Evolutionary conservation across 768 basidiomycete genomes (phyloP), one percentile per base, ranked within the genome.

Genomic region (Rhodotorula babjevae): DNA sequence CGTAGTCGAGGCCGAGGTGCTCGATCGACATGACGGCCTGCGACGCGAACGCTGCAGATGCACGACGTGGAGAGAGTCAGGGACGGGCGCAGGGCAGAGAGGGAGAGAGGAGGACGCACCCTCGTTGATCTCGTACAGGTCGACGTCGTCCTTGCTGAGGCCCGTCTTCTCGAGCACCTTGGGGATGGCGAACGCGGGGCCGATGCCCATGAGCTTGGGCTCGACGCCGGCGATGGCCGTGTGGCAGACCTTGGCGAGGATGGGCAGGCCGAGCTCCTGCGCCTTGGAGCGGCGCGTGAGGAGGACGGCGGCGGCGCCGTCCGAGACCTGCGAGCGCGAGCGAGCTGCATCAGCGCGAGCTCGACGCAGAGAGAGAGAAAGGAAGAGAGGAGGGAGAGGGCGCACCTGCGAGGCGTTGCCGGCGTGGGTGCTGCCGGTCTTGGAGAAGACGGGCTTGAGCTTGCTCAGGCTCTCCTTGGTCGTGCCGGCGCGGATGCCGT

Each of bases 241-340:
- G 50, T 85, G 85, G 78, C 92, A 86, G 80, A 87, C 94, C 82
- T 94, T 94, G 81, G 90, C 93, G 64, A 92, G 64, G 77, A 95
- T 87, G 59, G 90, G 89, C n/a, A 95, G 86, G 40, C 90, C 88
- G 63, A 93, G 88, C 72, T 87, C 87, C 80, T 88, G 87, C 11
- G 93, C 93, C 63, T 87, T 85, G 42, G 88, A 89, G 52, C 93
- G 87, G 60, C 91, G 86, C 40, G 90, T 84, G 67, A 94, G 87
- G 63, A 95, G 83, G 61, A 95, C 91, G 0, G 93, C 93, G 25
- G 92, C 91, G 6, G 93, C 95, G 52, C 96, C 95, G 79, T 99
- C 95, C 3, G 94, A 93, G 25, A 97, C 81, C 69, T 83, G 82
- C 19, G 78, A 77, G 23, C 16, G 9, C 60, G 65, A 16, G n/a